Evolutionary conservation across 768 basidiomycete species (phyloP), one percentile per base, ranked within the genome.

Genomic region (Phylloporus sp.): DNA sequence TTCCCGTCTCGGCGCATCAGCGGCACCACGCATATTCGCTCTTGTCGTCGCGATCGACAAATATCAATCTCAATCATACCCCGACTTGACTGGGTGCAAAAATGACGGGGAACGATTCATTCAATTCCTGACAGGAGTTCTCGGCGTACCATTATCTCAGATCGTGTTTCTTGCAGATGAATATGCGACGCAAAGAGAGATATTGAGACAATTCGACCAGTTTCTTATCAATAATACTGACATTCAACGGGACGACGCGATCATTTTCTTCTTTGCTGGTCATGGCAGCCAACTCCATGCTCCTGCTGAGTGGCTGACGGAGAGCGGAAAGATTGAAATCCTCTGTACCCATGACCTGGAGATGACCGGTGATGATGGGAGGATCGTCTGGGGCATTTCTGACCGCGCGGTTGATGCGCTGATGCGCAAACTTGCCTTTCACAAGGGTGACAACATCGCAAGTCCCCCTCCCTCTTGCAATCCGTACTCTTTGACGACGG

Each of bases 371-470:
- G 34, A 26, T 1, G 55, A 54, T 8, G 48, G 51, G 23, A 5
- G 41, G 7, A 20, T 34, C 20, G 1, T 54, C 8, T 35, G 38
- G 50, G 54, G 45, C 5, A 59, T 59, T 23, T 40, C 50, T 3
- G 58, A 59, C 39, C 44, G 48, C 13, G 41, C 44, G 17, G 54
- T 60, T 35, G 39, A 49, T 32, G 35, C n/a, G 4, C 11, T 48
- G 42, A 38, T 59, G 50, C 57, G 46, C 13, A 13, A 9, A 1
- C 57, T 59, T 18, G 58, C 58, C 6, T 48, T 7, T n/a, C 29
- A 33, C 15, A 59, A 56, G 38, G 50, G 57, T 7, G 41, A 59
- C 21, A 59, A 59, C 29, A 46, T 59, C 5, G 57, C 56, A 38
- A 13, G 54, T 42, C 5, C 9, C 5, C 9, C 2, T n/a, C 31